Conservation (phyloP, 495 filamentous ascomycete genomes). For the Penicillium lagena region DNA sequence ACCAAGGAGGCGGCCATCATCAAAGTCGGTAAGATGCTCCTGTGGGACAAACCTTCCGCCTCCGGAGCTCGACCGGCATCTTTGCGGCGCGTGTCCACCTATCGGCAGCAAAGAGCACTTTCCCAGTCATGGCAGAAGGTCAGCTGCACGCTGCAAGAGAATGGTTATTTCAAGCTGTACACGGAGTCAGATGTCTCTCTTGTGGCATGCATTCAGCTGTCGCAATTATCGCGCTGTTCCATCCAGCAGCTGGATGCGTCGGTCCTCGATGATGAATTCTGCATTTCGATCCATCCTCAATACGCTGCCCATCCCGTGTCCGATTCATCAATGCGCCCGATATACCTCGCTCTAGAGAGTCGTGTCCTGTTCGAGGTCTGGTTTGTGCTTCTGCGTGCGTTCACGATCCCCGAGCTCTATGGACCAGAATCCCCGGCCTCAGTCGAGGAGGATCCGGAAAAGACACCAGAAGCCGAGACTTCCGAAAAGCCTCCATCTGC, state of each 20-base stretch:
- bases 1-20: constrained; percentile 82
- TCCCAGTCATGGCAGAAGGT: constrained; percentile 73
- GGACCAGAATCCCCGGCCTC: constrained; percentile 40
- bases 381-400: constrained; percentile 89
- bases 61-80: constrained; percentile 36
- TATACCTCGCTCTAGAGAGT: constrained; percentile 82
- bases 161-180: constrained; percentile 88
- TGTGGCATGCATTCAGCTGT: constrained; percentile 78
- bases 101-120: constrained; percentile 48
- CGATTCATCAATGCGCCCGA: constrained; percentile 37
- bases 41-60: constrained; percentile 64
- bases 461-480: constrained; percentile 16
- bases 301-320: constrained; percentile 60
- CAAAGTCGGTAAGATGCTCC: constrained; percentile 90
- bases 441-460: constrained; percentile 10
- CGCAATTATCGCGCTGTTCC: constrained; percentile 80
- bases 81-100: constrained; percentile 40
- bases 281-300: constrained; percentile 85
- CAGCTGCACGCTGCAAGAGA: constrained; percentile 90
- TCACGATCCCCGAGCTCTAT: constrained; percentile 91
- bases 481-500: constrained; percentile 13
- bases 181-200: constrained; percentile 74
- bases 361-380: constrained; percentile 91
- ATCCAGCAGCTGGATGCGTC: constrained; percentile 84
- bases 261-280: constrained; percentile 91